Evolutionary conservation across 495 filamentous ascomycete genomes (phyloP).

Genomic region (Annulohypoxylon bovei): DNA sequence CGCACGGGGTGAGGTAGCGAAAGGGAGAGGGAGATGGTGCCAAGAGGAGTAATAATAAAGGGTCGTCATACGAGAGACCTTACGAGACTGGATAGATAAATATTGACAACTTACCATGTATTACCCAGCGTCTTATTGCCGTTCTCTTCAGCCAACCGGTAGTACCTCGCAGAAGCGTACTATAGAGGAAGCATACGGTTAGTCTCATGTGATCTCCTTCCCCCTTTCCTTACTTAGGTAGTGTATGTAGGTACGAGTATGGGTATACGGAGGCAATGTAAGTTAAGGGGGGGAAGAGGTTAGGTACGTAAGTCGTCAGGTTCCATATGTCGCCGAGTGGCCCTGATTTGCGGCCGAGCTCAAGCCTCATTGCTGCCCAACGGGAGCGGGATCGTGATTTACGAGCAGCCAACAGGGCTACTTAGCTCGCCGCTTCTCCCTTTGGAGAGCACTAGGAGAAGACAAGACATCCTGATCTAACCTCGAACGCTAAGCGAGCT

Average conservation of each 20-base stretch:
- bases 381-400: conserved; percentile 36
- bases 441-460: not conserved
- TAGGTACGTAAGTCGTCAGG: not conserved
- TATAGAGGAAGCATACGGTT: conserved; percentile 56
- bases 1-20: conserved; percentile 26
- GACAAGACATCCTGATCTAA: conserved; percentile 25
- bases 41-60: conserved; percentile 24
- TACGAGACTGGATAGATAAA: conserved; percentile 29
- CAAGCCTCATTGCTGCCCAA: conserved; percentile 56
- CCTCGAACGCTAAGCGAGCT: conserved; percentile 11
- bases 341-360: conserved; percentile 34
- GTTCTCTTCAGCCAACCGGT: conserved; percentile 88
- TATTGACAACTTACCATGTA: conserved; percentile 78
- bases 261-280: conserved; percentile 24
- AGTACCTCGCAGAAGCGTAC: conserved; percentile 91
- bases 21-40: conserved; percentile 3
- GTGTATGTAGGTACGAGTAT: conserved; percentile 22
- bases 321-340: conserved; percentile 38
- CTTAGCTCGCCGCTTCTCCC: conserved; percentile 30
- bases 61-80: conserved; percentile 35
- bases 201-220: conserved; percentile 50
- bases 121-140: conserved; percentile 93
- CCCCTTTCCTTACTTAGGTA: conserved; percentile 23
- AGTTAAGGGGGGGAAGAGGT: not conserved
- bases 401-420: conserved; percentile 18